These are phyloP conservation scores for Leccinum rimulosum DNA, from an alignment of 768 basidiomycete species.

Conservation along the genomic window DNA sequence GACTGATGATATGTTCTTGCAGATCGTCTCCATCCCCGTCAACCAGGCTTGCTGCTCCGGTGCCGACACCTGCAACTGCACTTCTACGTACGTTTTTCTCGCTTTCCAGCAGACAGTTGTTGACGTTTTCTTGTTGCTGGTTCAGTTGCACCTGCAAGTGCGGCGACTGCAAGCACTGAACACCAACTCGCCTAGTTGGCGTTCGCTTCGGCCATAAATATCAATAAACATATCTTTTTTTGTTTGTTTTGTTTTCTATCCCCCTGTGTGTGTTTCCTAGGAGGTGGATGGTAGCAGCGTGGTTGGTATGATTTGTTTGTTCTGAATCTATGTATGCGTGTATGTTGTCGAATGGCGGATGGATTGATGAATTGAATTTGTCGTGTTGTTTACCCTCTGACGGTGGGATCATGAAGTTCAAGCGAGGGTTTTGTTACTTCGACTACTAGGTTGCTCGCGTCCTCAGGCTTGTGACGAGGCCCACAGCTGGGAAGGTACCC, in stretches of 20 bases:
- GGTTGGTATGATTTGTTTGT: too few species aligned
- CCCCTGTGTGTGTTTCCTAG: too few species aligned
- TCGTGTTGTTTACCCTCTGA: too few species aligned
- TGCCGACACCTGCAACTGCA: slow-evolving; percentile 11
- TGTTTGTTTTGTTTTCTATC: background rate
- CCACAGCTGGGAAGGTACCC: too few species aligned
- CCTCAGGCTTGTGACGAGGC: too few species aligned
- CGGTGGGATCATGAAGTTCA: too few species aligned
- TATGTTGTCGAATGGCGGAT: background rate
- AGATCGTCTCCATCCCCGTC: slow-evolving; percentile 9
- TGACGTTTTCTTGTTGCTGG: background rate
- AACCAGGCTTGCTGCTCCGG: slow-evolving; percentile 22
- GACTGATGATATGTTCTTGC: background rate
- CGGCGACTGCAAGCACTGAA: slow-evolving; percentile 21
- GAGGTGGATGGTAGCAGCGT: too few species aligned
- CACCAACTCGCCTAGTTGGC: background rate
- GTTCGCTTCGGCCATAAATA: background rate
- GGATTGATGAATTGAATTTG: background rate
- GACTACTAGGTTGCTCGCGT: too few species aligned
- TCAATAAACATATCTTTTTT: background rate
- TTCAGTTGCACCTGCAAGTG: slow-evolving; percentile 21
- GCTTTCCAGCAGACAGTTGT: too few species aligned
- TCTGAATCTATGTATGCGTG: too few species aligned
- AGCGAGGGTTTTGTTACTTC: too few species aligned
- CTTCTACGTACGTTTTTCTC: slow-evolving; percentile 6